phyloP scores from a whole-genome alignment of 331 rosid genomes.

The Pyrus hybrid region DNA sequence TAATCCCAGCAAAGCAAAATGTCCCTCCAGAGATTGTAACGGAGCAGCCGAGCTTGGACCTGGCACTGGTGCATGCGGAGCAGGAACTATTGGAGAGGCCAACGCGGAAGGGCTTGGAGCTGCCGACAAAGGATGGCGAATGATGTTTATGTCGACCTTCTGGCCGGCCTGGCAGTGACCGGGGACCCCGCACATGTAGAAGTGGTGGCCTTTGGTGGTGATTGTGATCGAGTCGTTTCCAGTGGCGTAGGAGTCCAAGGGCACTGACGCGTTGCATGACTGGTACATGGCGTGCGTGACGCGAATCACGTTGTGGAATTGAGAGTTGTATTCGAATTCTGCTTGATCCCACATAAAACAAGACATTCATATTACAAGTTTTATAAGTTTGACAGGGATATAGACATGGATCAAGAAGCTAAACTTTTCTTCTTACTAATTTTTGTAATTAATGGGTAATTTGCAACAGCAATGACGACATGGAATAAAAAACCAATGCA shows the following conservation, averaged over 20 bases:
- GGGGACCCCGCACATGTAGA: conserved; percentile 76
- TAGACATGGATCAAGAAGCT: not conserved
- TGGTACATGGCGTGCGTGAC: conserved; percentile 70
- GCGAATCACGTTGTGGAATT: conserved; percentile 80
- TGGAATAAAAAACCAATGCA: too few species aligned
- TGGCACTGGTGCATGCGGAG: conserved; percentile 21
- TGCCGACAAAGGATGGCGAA: conserved; percentile 8
- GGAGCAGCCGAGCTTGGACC: conserved; percentile 34
- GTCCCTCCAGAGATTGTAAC: conserved; percentile 9
- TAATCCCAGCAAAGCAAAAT: conserved; percentile 22
- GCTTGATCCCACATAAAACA: conserved; percentile 1
- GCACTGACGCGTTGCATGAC: conserved; percentile 56
- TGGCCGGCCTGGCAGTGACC: conserved; percentile 89
- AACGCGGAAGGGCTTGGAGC: conserved; percentile 61
- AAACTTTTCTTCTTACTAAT: not conserved
- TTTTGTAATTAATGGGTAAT: too few species aligned
- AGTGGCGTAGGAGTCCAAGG: conserved; percentile 49
- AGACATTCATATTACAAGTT: too few species aligned
- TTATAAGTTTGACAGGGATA: not conserved
- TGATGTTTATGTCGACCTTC: conserved; percentile 73
- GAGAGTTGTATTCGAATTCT: conserved; percentile 58
- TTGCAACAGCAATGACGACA: too few species aligned
- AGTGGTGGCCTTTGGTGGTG: conserved; percentile 60
- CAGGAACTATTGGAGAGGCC: conserved; percentile 37
- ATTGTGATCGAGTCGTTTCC: conserved; percentile 71